Evolutionary conservation across 805 yeast species (phyloP), one percentile per base, ranked within the genome.

Genomic region (Nakazawaea ambrosiae): DNA sequence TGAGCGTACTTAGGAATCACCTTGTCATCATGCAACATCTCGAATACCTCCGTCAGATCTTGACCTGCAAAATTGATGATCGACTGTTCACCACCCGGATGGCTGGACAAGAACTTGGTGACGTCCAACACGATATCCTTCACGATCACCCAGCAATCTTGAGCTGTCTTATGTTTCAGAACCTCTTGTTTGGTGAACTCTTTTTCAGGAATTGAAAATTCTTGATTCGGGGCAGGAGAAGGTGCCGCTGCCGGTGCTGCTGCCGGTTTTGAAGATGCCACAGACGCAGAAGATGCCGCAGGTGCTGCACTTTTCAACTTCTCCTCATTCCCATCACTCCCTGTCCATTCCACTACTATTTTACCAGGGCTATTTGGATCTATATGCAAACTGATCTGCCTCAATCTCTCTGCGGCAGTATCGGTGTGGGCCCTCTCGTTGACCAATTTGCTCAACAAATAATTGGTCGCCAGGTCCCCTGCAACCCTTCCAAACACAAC

Each of bases 21-120:
- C 34, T 61, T 61, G 45, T 76, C 82, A 39, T 74, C 77, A 49
- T 76, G 82, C 37, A 75, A 55, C 74, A 68, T 66, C 29, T 70
- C 75, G 49, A 73, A 76, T 16, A 71, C 73, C 39, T 59, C 66
- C 18, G 81, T 75, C 45, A 82, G 82, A 55, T 84, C 90, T 42
- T 63, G 62, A 27, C 94, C 94, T 25, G 81, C 92, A 48, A 70
- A 66, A 46, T 80, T 88, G 24, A 70, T 53, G 36, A 84, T 67
- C 22, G 81, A 77, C 50, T 79, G 88, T 45, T 75, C 82, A 41
- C 94, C 94, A 56, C 94, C 94, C 22, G 82, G 81, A 54, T 75
- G 81, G 46, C 63, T 57, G 12, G 50, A 43, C 41, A 70, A 51
- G 44, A 73, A 73, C 11, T 60, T 45, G 0, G 77, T 65, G 32